phyloP scores from a whole-genome alignment of 306 rosid genomes.

The Gleditsia sinensis region DNA sequence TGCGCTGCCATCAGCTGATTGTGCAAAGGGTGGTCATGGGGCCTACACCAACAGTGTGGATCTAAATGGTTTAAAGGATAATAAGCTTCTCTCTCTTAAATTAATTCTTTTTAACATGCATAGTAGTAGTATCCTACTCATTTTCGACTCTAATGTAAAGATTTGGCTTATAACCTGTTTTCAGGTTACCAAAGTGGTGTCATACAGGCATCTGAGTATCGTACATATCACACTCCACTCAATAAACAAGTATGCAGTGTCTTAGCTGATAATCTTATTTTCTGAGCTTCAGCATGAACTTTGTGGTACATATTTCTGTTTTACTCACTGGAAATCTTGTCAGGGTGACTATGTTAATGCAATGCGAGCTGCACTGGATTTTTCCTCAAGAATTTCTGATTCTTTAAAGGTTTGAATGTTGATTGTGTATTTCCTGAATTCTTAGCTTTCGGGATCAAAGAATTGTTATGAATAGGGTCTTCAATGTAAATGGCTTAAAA shows the following conservation, averaged over 20 bases:
- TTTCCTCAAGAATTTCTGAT: slow-evolving; percentile 68
- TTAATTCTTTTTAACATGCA: not conserved
- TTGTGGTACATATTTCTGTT: slow-evolving; percentile 7
- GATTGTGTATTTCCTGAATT: slow-evolving; percentile 5
- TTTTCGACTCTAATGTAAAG: slow-evolving; percentile 26
- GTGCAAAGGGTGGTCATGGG: slow-evolving; percentile 99
- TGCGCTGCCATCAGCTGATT: slow-evolving; percentile 97
- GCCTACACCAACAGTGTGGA: slow-evolving; percentile 97
- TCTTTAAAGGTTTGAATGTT: slow-evolving; percentile 70
- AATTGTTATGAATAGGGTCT: not conserved
- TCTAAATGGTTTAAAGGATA: slow-evolving; percentile 66
- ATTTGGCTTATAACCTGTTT: slow-evolving; percentile 36
- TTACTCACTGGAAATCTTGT: slow-evolving; percentile 39
- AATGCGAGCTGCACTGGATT: slow-evolving; percentile 83
- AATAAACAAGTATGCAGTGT: slow-evolving; percentile 70
- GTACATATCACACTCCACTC: slow-evolving; percentile 94
- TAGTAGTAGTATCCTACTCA: not conserved
- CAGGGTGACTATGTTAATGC: slow-evolving; percentile 93
- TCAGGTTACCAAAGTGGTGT: slow-evolving; percentile 81
- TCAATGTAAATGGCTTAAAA: slow-evolving; percentile 2
- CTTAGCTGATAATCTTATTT: slow-evolving; percentile 29
- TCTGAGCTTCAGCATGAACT: slow-evolving; percentile 27
- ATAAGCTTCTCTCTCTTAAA: not conserved
- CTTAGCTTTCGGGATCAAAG: slow-evolving; percentile 23
- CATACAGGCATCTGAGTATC: slow-evolving; percentile 88